phyloP scores from a whole-genome alignment of 2,329 filamentous ascomycete genomes.

The Uncinocarpus reesii region DNA sequence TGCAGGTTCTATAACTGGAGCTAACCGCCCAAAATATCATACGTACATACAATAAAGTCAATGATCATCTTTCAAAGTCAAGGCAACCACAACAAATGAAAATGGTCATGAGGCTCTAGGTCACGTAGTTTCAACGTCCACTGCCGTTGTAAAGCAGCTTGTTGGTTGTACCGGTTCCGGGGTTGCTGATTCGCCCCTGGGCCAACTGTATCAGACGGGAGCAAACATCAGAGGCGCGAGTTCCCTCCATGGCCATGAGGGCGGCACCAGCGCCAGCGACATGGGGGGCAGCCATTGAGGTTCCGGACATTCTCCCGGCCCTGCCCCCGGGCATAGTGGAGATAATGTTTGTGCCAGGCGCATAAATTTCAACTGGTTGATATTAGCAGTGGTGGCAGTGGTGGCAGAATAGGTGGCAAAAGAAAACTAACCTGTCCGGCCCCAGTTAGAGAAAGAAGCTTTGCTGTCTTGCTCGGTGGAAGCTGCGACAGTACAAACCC shows the following conservation, averaged over 20 bases:
- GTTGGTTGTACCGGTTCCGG: constrained; percentile 21
- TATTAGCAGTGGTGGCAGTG: constrained; percentile 30
- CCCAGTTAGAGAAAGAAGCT: constrained; percentile 36
- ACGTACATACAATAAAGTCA: no score
- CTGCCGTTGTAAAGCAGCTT: constrained; percentile 25
- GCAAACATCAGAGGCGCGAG: constrained; percentile 38
- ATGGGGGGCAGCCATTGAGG: constrained; percentile 33
- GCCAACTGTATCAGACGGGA: constrained; percentile 47
- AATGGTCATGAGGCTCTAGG: no score
- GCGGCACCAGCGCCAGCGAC: constrained; percentile 48
- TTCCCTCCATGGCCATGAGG: constrained; percentile 41
- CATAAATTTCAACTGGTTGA: constrained; percentile 44
- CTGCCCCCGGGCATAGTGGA: constrained; percentile 40
- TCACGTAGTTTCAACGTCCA: no score
- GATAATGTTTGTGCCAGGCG: constrained; percentile 45
- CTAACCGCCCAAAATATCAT: no score
- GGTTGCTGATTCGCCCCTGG: constrained; percentile 19
- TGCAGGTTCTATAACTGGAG: no score
- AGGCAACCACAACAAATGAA: no score
- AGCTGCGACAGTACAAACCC: constrained; percentile 36
- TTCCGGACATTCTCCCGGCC: constrained; percentile 36
- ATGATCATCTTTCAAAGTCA: no score
- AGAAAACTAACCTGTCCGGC: constrained; percentile 25
- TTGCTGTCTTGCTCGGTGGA: constrained; percentile 27
- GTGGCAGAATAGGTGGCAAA: constrained; percentile 15